These are phyloP conservation scores for Persicaria tinctoria DNA, from an alignment of 148 eudicot genomes.

Conservation along the genomic window DNA sequence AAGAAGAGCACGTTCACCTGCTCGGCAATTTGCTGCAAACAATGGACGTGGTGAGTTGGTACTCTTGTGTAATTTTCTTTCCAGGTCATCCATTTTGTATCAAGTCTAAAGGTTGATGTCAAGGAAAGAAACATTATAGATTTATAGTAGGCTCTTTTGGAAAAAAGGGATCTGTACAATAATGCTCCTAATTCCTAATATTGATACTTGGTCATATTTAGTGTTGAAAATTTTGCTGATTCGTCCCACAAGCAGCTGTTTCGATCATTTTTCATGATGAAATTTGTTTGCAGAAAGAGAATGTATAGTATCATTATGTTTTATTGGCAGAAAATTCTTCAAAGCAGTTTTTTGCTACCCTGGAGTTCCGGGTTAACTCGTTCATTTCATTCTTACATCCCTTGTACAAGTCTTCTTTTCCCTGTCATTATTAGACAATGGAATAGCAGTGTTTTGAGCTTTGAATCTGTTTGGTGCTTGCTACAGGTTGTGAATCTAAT, in stretches of 20 bases:
- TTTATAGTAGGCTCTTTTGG: too few relatives aligned
- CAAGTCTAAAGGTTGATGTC: neutral
- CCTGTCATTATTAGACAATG: neutral
- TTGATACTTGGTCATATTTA: too few relatives aligned
- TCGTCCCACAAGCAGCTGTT: neutral
- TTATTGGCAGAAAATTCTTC: too few relatives aligned
- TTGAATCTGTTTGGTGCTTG: neutral
- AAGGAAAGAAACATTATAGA: too few relatives aligned
- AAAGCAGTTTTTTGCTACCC: too few relatives aligned
- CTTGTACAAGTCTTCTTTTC: neutral
- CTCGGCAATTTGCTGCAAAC: conserved; percentile 83
- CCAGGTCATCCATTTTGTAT: neutral
- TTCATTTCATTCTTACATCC: neutral
- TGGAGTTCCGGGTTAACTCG: neutral
- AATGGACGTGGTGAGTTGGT: conserved; percentile 68
- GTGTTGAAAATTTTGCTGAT: neutral
- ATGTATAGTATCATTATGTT: neutral
- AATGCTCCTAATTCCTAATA: too few relatives aligned
- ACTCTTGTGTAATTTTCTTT: neutral
- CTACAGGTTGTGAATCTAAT: conserved; percentile 78
- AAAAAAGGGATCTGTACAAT: too few relatives aligned
- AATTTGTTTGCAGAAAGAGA: neutral
- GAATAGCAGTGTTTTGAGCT: neutral
- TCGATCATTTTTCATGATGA: neutral
- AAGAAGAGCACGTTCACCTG: conserved; percentile 83